These are phyloP conservation scores for Lactifluus piperatus DNA, from an alignment of 768 basidiomycete genomes.

Conservation along the genomic window DNA sequence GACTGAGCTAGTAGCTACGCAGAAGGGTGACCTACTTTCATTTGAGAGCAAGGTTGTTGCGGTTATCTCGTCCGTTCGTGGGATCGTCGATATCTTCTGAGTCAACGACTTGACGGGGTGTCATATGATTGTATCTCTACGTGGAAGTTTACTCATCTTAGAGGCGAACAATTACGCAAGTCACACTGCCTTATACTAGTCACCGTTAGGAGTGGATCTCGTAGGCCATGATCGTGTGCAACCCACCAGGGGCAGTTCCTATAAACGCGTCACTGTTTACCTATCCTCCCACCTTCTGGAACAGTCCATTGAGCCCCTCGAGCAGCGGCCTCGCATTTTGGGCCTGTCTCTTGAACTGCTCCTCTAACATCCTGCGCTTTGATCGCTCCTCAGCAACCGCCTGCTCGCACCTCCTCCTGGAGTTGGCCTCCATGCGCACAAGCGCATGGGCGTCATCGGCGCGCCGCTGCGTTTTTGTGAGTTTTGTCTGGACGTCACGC, in stretches of 20 bases:
- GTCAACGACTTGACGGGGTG: background rate
- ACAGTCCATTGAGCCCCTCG: slow-evolving; percentile 6
- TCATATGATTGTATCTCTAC: background rate
- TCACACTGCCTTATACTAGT: background rate
- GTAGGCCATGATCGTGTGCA: background rate
- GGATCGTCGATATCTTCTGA: slow-evolving; percentile 27
- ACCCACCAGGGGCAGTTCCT: background rate
- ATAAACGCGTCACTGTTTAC: background rate
- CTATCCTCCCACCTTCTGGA: background rate
- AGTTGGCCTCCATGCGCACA: background rate
- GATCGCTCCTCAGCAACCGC: slow-evolving; percentile 4
- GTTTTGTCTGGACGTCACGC: slow-evolving; percentile 11
- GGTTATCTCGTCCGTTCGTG: slow-evolving; percentile 23
- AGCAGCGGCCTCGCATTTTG: slow-evolving; percentile 7
- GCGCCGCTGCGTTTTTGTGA: slow-evolving; percentile 2
- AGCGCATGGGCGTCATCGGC: slow-evolving; percentile 4
- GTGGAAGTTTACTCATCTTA: background rate
- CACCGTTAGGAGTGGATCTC: background rate
- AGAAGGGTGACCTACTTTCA: slow-evolving; percentile 26
- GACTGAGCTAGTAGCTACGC: slow-evolving; percentile 33
- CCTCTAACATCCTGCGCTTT: slow-evolving; percentile 4
- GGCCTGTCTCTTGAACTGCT: background rate
- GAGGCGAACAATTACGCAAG: background rate
- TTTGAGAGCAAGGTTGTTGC: slow-evolving; percentile 29
- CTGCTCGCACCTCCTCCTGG: slow-evolving; percentile 11